Evolutionary conservation across 106 monocot genomes (phyloP), one percentile per base, ranked within the genome.

Genomic region (Amphibolis antarctica): DNA sequence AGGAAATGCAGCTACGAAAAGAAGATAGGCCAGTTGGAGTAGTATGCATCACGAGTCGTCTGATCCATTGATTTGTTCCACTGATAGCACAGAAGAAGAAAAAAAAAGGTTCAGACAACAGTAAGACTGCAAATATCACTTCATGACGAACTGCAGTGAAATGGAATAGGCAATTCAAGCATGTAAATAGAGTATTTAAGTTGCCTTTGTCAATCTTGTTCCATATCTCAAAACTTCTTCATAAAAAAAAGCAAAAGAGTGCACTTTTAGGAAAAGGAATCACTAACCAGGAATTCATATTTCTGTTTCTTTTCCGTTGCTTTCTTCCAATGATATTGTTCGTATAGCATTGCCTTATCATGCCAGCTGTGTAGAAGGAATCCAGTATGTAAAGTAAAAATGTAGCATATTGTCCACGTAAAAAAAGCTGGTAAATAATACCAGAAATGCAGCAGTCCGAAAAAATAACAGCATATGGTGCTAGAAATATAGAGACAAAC

Each of bases 321-420:
- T 76, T 85, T 85, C 76, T 90, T 90, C 89, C 89, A 90, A 62
- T 90, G 89, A 67, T 83, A 74, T 49, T 90, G 89, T 54, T 90
- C 89, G 60, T 78, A 85, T 73, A 90, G 67, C 80, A 85, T 83
- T 11, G 89, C 85, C 62, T 83, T 85, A 53, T 85, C 83, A 78
- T 90, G 89, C 74, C 75, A 90, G 69, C 89, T 90, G 78, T 29
- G 72, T 18, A 14, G 12, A 44, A 68, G 23, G 20, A 22, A 14
- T 44, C 18, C 20, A 53, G 4, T 53, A 22, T 53, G n/a, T 13
- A 63, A 42, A 45, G 15, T 9, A 12, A 63, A 63, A 23, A 63
- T 3, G 0, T 20, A n/a, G 11, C 10, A 63, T 44, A 28, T 44
- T 11, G 17, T 36, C 36, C 36, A 36, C 7, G 36, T 36, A 36